Percentiles rank a stretch among this genome's conserved stretches.
phyloP scores from a whole-genome alignment of 768 basidiomycete species.

The Filobasidium floriforme region DNA sequence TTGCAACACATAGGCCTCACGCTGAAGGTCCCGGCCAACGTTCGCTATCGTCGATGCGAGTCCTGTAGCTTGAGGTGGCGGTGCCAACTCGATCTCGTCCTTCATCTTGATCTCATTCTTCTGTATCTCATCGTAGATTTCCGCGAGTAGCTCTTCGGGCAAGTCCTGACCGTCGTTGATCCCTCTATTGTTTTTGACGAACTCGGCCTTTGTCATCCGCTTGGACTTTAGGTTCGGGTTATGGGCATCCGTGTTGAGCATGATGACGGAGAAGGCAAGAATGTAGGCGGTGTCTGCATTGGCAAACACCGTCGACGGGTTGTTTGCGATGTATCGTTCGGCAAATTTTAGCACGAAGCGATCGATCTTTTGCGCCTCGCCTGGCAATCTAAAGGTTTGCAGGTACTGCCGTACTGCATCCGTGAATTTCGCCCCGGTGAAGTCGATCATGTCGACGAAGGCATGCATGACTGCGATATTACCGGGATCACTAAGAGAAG shows the following conservation, averaged over 20 bases:
- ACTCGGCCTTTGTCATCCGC: conserved; percentile 86
- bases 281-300: conserved; percentile 96
- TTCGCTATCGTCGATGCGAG: conserved; percentile 73
- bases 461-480: conserved; percentile 95
- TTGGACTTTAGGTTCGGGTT: conserved; percentile 81
- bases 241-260: conserved; percentile 96
- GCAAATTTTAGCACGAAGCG: conserved; percentile 98
- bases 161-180: conserved; percentile 88
- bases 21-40: conserved; percentile 88
- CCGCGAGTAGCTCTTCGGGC: conserved; percentile 70
- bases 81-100: conserved; percentile 68
- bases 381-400: conserved; percentile 92
- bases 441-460: conserved; percentile 87
- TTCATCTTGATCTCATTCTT: conserved; percentile 96
- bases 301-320: conserved; percentile 73
- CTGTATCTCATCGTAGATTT: conserved; percentile 83
- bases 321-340: conserved; percentile 86
- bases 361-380: conserved; percentile 97
- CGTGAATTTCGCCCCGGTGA: conserved; percentile 70
- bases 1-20: conserved; percentile 90
- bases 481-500: conserved; percentile 61
- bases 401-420: conserved; percentile 83
- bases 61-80: conserved; percentile 53
- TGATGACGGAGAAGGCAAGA: conserved; percentile 84
- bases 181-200: conserved; percentile 88